Base-by-base conservation (phyloP, 1,284 basidiomycete species). In the Cryptococcus amylolentus region DNA sequence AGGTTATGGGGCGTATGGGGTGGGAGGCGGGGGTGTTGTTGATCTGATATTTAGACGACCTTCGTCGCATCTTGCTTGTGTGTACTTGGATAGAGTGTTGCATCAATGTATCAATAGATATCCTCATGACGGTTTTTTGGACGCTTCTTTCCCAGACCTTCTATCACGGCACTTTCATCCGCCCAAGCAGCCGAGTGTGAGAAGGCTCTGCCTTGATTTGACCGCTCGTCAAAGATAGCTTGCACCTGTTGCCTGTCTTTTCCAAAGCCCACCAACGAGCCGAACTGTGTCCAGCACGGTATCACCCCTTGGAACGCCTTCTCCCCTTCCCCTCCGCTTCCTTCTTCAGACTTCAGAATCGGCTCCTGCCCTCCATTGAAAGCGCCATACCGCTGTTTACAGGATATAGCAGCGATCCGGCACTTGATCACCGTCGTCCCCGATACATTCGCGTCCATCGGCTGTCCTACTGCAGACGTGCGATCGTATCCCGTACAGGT, bases 211-310 rank as follows among this genome's bases (percentile, higher is more conserved):
- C 38, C 57, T 8, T 54, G 46, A 9, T 18, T 31, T 8, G 13
- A 53, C 37, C 52, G 50, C n/a, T 39, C 41, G 35, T 51, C 18
- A 31, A 57, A 57, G 7, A 61, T 14, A 12, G 41, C 23, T 39
- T 57, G 53, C 14, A 66, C 38, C 38, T 58, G 49, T n/a, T 58
- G 43, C 23, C 26, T 26, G 49, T 66, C 62, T 35, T 27, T 42
- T 4, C 64, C 64, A 45, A 57, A 66, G 13, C 64, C 64, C 14
- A 57, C 23, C 16, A 50, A 45, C 14, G 47, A 23, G 4, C 64
- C 64, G 55, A 57, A 66, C 26, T 57, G 48, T 18, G 61, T 63
- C 64, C 64, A 66, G 42, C 64, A 66, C 16, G 64, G 64, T 26
- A 66, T 49, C 31, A 61, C 60, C 2, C 64, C 64, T 38, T 60